Evolutionary conservation across 1,284 basidiomycete species (phyloP).

Genomic region (Cryptococcus jaspeensis): DNA sequence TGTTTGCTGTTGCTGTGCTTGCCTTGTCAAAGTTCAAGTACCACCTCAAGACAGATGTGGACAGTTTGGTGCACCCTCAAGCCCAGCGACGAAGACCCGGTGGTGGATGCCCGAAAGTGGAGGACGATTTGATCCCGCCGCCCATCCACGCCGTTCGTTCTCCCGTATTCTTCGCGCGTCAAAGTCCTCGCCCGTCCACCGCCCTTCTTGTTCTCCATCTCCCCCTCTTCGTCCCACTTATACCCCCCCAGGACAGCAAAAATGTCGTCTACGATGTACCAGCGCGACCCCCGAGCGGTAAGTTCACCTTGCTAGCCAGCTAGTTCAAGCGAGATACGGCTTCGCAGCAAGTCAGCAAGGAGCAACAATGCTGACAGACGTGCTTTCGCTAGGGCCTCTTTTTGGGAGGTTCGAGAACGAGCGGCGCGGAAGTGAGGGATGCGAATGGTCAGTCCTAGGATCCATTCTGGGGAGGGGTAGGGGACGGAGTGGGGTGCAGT

Average conservation of each 20-base stretch:
- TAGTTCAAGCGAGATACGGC: too few species aligned
- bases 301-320: constrained; percentile 12
- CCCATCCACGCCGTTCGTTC: constrained; percentile 1
- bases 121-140: constrained; percentile 6
- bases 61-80: too few species aligned
- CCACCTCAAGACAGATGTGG: too few species aligned
- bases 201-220: neutral
- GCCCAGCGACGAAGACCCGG: too few species aligned
- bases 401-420: constrained; percentile 87
- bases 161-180: constrained; percentile 8
- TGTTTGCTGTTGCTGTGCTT: too few species aligned
- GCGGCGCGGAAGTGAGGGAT: constrained; percentile 93
- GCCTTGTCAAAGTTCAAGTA: too few species aligned
- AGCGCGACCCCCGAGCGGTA: constrained; percentile 52
- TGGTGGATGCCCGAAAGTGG: neutral
- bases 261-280: constrained; percentile 53
- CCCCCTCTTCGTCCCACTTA: neutral
- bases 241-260: constrained; percentile 12
- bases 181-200: neutral
- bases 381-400: constrained; percentile 65
- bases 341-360: too few species aligned
- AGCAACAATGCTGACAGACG: constrained; percentile 15
- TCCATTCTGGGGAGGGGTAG: neutral
- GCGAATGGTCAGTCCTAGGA: constrained; percentile 72
- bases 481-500: neutral